A percentile compares a stretch with the other conserved stretches of the same genome.
phyloP scores from a whole-genome alignment of 1,284 basidiomycete species.

The Rhizopogon parksii region DNA sequence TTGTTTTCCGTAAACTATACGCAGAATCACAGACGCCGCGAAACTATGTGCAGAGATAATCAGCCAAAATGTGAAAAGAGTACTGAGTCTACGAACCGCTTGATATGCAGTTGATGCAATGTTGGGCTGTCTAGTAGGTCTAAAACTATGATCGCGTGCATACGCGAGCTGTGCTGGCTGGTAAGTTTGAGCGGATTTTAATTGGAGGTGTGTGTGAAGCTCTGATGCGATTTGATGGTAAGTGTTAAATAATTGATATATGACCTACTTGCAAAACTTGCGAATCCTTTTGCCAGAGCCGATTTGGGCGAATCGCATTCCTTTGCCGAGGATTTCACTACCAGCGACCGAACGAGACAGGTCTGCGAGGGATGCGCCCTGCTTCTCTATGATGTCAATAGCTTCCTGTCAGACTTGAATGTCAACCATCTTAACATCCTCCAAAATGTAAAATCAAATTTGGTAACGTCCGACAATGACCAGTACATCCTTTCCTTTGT shows the following conservation, averaged over 20 bases:
- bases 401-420: conserved; percentile 33
- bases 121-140: conserved; percentile 35
- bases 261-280: conserved; percentile 18
- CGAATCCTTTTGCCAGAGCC: conserved; percentile 18
- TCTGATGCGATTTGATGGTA: conserved; percentile 15
- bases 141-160: conserved; percentile 32
- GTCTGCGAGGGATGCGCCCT: conserved; percentile 42
- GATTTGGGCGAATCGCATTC: conserved; percentile 24
- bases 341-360: conserved; percentile 42
- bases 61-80: not conserved
- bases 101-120: conserved; percentile 26
- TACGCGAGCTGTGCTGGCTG: conserved; percentile 30
- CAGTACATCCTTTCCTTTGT: conserved; percentile 24
- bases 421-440: not conserved
- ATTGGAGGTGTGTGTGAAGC: conserved; percentile 37
- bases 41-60: conserved; percentile 35
- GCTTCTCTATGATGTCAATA: conserved; percentile 30
- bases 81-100: conserved; percentile 13
- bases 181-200: conserved; percentile 29
- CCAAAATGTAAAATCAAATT: conserved; percentile 11
- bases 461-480: conserved; percentile 32
- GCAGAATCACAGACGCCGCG: conserved; percentile 56
- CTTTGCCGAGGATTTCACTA: conserved; percentile 36
- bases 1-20: conserved; percentile 60
- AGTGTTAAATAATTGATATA: not conserved